Conservation (phyloP, 805 yeast genomes). For the Suhomyces kilbournensis region DNA sequence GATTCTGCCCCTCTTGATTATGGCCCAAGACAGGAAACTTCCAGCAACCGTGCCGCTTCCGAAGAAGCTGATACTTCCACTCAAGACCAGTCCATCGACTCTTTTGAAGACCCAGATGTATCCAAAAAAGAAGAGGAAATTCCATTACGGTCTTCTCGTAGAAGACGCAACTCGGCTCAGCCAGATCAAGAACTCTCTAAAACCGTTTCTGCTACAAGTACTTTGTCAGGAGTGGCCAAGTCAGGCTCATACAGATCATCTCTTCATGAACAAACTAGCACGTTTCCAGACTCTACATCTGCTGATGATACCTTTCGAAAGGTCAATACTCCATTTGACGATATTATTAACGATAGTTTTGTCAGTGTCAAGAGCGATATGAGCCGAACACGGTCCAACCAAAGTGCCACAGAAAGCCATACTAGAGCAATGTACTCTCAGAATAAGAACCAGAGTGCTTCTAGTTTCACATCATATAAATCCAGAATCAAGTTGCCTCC, state of each 20-base stretch:
- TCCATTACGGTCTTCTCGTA: constrained; percentile 22
- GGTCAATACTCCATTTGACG: neutral
- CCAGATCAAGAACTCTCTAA: neutral
- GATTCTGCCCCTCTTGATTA: neutral
- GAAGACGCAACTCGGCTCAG: constrained; percentile 15
- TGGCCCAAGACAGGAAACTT: no score
- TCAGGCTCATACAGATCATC: neutral
- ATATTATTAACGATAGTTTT: neutral
- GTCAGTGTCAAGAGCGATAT: constrained; percentile 4
- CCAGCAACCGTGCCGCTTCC: no score
- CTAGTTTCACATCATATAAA: constrained; percentile 28
- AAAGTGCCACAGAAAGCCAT: constrained; percentile 3
- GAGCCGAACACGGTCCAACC: constrained; percentile 5
- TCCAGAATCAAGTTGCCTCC: constrained; percentile 33
- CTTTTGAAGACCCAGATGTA: neutral
- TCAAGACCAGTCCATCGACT: neutral
- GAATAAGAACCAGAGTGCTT: constrained; percentile 16
- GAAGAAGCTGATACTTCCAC: neutral
- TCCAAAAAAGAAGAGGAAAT: constrained; percentile 10
- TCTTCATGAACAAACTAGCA: neutral
- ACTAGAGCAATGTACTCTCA: constrained; percentile 2
- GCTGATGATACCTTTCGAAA: neutral
- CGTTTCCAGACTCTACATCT: neutral
- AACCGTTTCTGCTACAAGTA: neutral
- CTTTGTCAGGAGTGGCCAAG: constrained; percentile 1